Base-by-base conservation (phyloP, 169 alveolate genomes). In the Eimeria praecox region DNA sequence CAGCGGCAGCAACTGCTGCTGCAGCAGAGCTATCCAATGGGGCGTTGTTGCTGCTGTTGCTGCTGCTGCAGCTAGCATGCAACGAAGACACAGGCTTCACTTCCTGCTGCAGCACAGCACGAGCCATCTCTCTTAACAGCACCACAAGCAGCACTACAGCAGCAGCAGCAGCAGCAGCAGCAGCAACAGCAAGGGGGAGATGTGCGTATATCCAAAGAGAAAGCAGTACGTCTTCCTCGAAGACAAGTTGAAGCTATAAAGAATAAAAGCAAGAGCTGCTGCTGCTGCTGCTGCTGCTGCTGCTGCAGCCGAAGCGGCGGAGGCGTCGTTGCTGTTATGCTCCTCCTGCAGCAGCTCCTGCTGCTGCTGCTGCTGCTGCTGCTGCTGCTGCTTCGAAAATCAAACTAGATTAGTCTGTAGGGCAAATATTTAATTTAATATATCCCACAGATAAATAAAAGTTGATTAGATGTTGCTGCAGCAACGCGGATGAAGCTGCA, bases 81-180 rank as follows among this genome's bases (percentile, higher is more conserved):
- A 12, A 52, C n/a, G 73, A 33, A 20, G 38, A 46, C 46, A 10
- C 1, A 6, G 44, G n/a, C n/a, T n/a, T n/a, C 73, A 46, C 27
- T 52, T 35, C n/a, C n/a, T 46, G 73, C 35, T 46, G 73, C 35
- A 35, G 52, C 10, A 9, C 71, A 44, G 90, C 46, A 46, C 75
- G 90, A 82, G 49, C 71, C 66, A 52, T 82, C 35, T 42, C 62
- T 46, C 42, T 40, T 2, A 30, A 22, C 88, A 52, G 73, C 66
- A 52, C 49, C 66, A 82, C 66, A 62, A 80, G 90, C 40, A 38
- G 38, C 64, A 3, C 90, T 46, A n/a, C 40, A 18, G 90, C 90
- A 82, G 90, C 90, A 82, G 90, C 90, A 52, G 90, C 90, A 42
- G 73, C 64, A 42, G 35, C 64, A 78, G 64, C 62, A 24, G 62